Base-by-base conservation (phyloP, 345 rosid genomes). In the Populus tremula region DNA sequence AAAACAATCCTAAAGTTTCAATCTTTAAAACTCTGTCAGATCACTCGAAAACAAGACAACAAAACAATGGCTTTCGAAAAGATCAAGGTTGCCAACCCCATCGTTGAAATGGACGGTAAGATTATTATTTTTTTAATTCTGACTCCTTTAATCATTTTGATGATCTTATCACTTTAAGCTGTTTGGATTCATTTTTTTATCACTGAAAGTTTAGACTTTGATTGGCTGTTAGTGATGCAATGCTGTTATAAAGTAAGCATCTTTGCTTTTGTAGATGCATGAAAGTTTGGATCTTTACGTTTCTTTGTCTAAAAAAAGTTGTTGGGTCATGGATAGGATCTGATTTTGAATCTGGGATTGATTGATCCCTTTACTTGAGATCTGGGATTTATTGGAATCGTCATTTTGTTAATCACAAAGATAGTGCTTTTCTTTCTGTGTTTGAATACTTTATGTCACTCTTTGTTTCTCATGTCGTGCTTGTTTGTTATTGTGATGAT, bases 91-190 rank as follows among this genome's bases (percentile, higher is more conserved):
- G 86, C 91, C 67, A 94, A 90, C 75, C 98, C 98, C 89, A 85
- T 94, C 88, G 98, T 94, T 11, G 98, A 94, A 87, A 94, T 94
- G 98, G 98, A 94, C 77, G 98, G 98, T 94, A 74, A 87, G 90
- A 4, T 10, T 10, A 31, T 31, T 31, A 31, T 2, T 25, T 61
- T 23, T 14, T 59, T 8, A 41, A 10, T 0, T 39, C 11, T 0
- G 45, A 41, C 45, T 41, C 45, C 64, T 23, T 11, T 18, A 1
- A 12, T 33, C 25, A 20, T 47, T 47, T 47, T 7, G 12, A 29
- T 56, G 31, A 73, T 73, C 67, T 66, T 20, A 49, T 49, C 71
- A 65, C n/a, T 47, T 65, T 25, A 0, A 38, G 33, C 50, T 76
- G 18, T 4, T 53, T 67, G 14, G 17, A 14, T 10, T 12, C 31